These are phyloP conservation scores for Ilyonectria sp. DNA, from an alignment of 2,329 filamentous ascomycete genomes.

Conservation along the genomic window DNA sequence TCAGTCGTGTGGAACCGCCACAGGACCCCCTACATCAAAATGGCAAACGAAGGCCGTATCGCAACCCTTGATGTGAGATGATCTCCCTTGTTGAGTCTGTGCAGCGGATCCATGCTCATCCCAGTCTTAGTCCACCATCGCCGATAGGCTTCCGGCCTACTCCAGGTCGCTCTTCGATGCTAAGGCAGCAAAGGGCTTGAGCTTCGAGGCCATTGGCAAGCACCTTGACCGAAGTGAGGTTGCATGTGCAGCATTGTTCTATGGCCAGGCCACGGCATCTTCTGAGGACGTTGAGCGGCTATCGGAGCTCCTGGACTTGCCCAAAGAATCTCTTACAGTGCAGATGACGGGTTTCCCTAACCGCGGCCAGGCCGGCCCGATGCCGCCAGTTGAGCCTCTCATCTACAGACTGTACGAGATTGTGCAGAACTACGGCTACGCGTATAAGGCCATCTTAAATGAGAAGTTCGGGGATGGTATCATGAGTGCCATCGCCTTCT, in stretches of 20 bases:
- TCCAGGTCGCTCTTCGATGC: conserved; percentile 79
- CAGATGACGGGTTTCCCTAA: conserved; percentile 84
- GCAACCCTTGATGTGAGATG: conserved; percentile 56
- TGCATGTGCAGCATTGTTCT: conserved; percentile 90
- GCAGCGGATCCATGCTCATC: conserved; percentile 25
- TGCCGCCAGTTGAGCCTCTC: conserved; percentile 57
- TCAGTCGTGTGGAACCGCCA: conserved; percentile 15
- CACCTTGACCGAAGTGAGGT: conserved; percentile 85
- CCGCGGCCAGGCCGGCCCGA: conserved; percentile 74
- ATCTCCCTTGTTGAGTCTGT: not conserved
- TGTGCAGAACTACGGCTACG: conserved; percentile 96
- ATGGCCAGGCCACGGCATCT: conserved; percentile 85
- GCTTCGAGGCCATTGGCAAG: conserved; percentile 83
- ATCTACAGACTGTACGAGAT: conserved; percentile 96
- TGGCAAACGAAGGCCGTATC: conserved; percentile 48
- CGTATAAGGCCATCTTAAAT: conserved; percentile 94
- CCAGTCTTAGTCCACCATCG: conserved; percentile 71
- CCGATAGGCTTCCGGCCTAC: conserved; percentile 78
- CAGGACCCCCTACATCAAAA: conserved; percentile 23
- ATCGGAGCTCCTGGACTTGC: conserved; percentile 74
- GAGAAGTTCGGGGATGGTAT: conserved; percentile 97
- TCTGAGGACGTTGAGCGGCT: conserved; percentile 78
- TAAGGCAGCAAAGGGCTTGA: conserved; percentile 82
- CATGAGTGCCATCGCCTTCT: conserved; percentile 96
- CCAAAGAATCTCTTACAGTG: conserved; percentile 68